Conservation (phyloP, 495 filamentous ascomycete genomes). For the Lasiosphaeriaceae sp. region DNA sequence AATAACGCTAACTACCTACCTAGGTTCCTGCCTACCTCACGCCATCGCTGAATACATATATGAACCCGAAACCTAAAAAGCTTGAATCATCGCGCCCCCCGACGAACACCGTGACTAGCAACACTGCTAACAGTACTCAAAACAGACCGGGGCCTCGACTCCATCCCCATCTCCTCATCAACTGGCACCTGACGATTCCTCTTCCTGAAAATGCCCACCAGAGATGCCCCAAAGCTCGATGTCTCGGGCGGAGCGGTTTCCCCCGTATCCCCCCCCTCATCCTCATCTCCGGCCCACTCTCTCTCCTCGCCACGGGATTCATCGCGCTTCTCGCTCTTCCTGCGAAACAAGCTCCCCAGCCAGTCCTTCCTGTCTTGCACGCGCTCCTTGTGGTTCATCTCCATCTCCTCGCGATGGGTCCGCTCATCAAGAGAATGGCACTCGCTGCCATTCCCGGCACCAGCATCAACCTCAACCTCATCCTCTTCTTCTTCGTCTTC, state of each 20-base stretch:
- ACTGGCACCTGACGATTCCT: background rate
- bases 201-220: background rate
- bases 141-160: too few species aligned
- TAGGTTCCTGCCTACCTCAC: too few species aligned
- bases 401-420: background rate
- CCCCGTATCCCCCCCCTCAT: background rate
- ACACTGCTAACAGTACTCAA: too few species aligned
- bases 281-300: background rate
- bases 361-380: constrained; percentile 1
- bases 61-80: too few species aligned
- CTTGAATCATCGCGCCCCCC: too few species aligned
- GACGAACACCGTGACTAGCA: too few species aligned
- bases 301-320: background rate
- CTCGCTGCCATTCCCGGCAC: background rate
- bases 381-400: background rate
- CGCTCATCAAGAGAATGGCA: constrained; percentile 1
- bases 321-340: background rate
- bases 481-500: background rate
- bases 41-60: too few species aligned
- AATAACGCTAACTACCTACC: too few species aligned
- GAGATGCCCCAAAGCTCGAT: background rate
- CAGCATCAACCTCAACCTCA: background rate
- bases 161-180: constrained; percentile 1
- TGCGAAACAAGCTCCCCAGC: background rate
- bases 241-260: background rate